These are phyloP conservation scores for Glycine latifolia DNA, from an alignment of 306 rosid genomes.

Conservation along the genomic window DNA sequence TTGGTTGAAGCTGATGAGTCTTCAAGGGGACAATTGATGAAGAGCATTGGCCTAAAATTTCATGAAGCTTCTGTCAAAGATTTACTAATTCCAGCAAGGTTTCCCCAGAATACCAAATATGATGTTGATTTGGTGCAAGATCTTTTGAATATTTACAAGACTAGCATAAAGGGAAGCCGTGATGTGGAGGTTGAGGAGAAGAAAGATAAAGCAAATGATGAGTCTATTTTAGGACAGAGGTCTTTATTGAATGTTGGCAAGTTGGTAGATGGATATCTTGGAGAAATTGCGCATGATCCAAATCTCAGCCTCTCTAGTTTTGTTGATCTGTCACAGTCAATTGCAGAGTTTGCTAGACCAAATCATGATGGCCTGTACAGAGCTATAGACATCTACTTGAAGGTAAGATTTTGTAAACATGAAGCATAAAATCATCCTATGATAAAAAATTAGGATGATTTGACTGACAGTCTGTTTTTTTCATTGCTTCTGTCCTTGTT, in stretches of 20 bases:
- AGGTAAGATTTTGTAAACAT: conserved; percentile 60
- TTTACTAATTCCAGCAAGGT: conserved; percentile 78
- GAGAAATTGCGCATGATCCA: conserved; percentile 74
- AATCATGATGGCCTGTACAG: conserved; percentile 84
- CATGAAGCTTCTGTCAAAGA: conserved; percentile 84
- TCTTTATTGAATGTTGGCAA: conserved; percentile 74
- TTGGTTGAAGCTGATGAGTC: conserved; percentile 78
- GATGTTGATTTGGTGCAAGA: conserved; percentile 75
- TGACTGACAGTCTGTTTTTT: background rate
- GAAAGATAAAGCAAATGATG: conserved; percentile 63
- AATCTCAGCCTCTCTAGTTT: conserved; percentile 70
- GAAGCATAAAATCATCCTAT: background rate
- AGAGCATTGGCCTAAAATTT: conserved; percentile 68
- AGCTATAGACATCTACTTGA: conserved; percentile 81
- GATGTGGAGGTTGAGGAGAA: conserved; percentile 51
- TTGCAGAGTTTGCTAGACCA: conserved; percentile 78
- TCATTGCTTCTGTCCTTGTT: background rate
- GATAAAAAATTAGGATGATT: background rate
- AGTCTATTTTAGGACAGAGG: conserved; percentile 57
- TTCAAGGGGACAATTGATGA: conserved; percentile 67
- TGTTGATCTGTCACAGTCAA: conserved; percentile 67
- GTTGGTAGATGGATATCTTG: conserved; percentile 77
- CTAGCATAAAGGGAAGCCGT: conserved; percentile 51
- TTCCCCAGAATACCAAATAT: conserved; percentile 67
- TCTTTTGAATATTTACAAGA: conserved; percentile 64